Conservation (phyloP, 495 filamentous ascomycete genomes). For the Poronia punctata region DNA sequence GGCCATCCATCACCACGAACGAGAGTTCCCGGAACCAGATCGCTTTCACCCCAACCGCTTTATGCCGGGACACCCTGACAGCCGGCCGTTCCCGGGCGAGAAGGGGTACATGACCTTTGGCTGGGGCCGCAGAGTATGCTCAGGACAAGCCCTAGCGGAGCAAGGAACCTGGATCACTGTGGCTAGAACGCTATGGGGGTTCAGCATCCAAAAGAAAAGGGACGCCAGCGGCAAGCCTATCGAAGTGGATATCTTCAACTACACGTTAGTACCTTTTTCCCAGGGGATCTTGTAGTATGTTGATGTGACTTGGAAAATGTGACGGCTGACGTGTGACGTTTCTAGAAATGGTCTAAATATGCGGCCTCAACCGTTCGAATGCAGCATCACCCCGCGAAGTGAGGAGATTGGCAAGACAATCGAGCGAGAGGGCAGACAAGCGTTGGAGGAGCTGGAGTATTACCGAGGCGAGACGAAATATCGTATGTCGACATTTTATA, state of each 20-base stretch:
- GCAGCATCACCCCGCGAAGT: constrained; percentile 41
- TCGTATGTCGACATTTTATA: constrained; percentile 47
- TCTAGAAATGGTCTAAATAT: constrained; percentile 51
- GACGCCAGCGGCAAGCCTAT: constrained; percentile 44
- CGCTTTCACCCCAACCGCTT: constrained; percentile 47
- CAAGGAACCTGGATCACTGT: constrained; percentile 51
- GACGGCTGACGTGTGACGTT: constrained; percentile 14
- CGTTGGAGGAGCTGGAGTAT: constrained; percentile 43
- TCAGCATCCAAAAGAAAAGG: constrained; percentile 42
- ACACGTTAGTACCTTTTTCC: constrained; percentile 17
- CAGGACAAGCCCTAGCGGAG: constrained; percentile 52
- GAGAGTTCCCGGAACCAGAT: constrained; percentile 57
- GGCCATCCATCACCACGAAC: constrained; percentile 58
- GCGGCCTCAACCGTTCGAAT: constrained; percentile 47
- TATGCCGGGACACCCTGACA: constrained; percentile 38
- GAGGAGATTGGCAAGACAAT: constrained; percentile 46
- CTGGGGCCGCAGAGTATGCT: constrained; percentile 54
- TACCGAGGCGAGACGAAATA: constrained; percentile 56
- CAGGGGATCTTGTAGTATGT: too few relatives aligned
- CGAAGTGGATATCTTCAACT: constrained; percentile 45
- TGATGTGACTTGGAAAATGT: too few relatives aligned
- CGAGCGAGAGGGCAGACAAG: constrained; percentile 48
- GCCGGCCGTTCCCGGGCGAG: constrained; percentile 50
- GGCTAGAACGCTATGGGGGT: constrained; percentile 49
- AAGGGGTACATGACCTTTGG: constrained; percentile 59